Conservation (phyloP, 2,329 filamentous ascomycete genomes). For the Aquanectria penicillioides region DNA sequence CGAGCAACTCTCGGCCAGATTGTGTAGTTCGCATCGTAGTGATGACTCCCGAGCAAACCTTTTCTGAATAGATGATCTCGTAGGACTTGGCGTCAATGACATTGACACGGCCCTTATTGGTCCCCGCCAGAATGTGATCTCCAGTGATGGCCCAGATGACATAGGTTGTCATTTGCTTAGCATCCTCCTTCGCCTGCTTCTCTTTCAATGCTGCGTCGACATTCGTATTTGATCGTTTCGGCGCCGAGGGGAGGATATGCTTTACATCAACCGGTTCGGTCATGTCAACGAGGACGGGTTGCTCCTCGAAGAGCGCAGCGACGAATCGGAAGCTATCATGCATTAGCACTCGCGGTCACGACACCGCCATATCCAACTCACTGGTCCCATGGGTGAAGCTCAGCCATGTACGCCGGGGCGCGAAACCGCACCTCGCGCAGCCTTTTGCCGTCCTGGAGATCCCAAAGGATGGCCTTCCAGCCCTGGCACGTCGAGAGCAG, state of each 20-base stretch:
- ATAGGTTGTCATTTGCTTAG: constrained; percentile 93
- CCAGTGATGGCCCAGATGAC: constrained; percentile 88
- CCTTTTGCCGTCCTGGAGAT: constrained; percentile 75
- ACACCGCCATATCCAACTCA: constrained; percentile 50
- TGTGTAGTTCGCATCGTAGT: constrained; percentile 84
- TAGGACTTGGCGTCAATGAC: constrained; percentile 86
- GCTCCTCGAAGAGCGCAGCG: constrained; percentile 91
- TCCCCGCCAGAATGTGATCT: constrained; percentile 90
- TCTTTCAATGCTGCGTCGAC: constrained; percentile 76
- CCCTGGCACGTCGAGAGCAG: constrained; percentile 93
- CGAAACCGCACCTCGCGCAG: constrained; percentile 90
- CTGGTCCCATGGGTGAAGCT: constrained; percentile 92
- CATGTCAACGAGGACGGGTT: constrained; percentile 88
- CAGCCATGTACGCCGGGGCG: constrained; percentile 93
- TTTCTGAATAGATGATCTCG: constrained; percentile 88
- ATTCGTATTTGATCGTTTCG: constrained; percentile 77
- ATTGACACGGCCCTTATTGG: constrained; percentile 95
- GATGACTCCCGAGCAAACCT: constrained; percentile 87
- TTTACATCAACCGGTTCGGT: constrained; percentile 76
- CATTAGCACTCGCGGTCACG: constrained; percentile 31
- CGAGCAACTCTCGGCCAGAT: constrained; percentile 86
- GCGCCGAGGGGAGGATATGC: constrained; percentile 81
- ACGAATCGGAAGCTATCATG: constrained; percentile 80
- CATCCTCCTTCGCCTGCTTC: constrained; percentile 90
- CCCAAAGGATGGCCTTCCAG: constrained; percentile 97